Base-by-base conservation (phyloP, 2,329 filamentous ascomycete species). In the Coniochaeta ligniaria region DNA sequence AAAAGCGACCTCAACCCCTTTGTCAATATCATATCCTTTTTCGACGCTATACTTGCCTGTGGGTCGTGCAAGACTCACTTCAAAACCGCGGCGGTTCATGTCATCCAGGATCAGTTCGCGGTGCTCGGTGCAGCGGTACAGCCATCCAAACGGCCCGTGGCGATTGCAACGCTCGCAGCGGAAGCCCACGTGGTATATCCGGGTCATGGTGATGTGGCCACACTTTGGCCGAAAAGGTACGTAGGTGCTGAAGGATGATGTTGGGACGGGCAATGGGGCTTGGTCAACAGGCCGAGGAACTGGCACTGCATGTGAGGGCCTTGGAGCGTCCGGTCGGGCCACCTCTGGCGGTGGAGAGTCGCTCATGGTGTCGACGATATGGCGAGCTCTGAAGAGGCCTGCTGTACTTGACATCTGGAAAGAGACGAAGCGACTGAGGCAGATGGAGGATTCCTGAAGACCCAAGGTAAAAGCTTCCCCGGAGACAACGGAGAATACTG, bases 41-140 rank as follows among this genome's bases (percentile, higher is more conserved):
- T 31, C 26, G 26, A 26, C 26, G 9, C 26, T 52, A 22, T 52
- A 31, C 14, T 17, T 31, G 67, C 63, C 66, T 65, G 31, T 14
- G 28, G 59, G 16, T 24, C n/a, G 45, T 45, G 38, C 11, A 7
- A 22, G 33, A 50, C 63, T 41, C 63, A 69, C 55, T 59, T 36
- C 24, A 47, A 55, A 33, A 47, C 65, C 63, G 22, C 61, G 55
- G 57, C 60, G 52, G 64, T 70, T 65, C 20, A 72, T 71, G 47
- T 76, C 72, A 20, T 76, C 71, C 33, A 82, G 69, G 61, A 70
- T 62, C 24, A 68, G 69, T 33, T 83, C 78, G 12, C 75, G 76
- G 66, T 92, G 89, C 69, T 90, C 84, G 14, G 80, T 83, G 72
- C 91, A 95, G 62, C 82, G 78, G 71, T 91, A 95, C 24, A 95